Evolutionary conservation across 2,329 filamentous ascomycete species (phyloP).

Genomic region (Aspergillus hortae): DNA sequence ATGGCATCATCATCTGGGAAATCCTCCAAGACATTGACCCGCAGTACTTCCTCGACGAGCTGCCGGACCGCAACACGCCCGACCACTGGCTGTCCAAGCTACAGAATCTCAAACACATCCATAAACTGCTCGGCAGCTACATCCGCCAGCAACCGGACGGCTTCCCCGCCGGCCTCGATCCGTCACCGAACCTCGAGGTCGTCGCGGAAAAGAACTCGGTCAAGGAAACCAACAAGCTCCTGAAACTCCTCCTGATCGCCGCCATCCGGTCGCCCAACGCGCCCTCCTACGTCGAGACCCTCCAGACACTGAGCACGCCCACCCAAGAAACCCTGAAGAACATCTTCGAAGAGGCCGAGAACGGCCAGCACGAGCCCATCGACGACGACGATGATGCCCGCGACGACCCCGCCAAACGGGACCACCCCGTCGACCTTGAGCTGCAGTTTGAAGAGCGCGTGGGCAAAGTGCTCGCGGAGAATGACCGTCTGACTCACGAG

Average conservation of each 20-base stretch:
- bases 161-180: conserved; percentile 40
- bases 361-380: conserved; percentile 35
- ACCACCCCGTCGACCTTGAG: conserved; percentile 41
- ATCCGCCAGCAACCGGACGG: conserved; percentile 45
- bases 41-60: conserved; percentile 45
- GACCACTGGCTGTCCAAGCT: conserved; percentile 48
- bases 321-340: conserved; percentile 46
- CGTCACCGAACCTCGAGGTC: conserved; percentile 44
- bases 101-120: conserved; percentile 48
- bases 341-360: conserved; percentile 46
- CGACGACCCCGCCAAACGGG: conserved; percentile 31
- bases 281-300: conserved; percentile 52
- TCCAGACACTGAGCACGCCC: conserved; percentile 41
- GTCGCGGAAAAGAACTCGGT: conserved; percentile 43
- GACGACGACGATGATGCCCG: conserved; percentile 36
- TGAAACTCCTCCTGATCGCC: conserved; percentile 62
- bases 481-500: conserved; percentile 57
- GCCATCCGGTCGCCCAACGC: conserved; percentile 58
- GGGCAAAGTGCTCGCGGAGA: conserved; percentile 47
- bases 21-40: conserved; percentile 48
- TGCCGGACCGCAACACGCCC: conserved; percentile 42
- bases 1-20: conserved; percentile 46
- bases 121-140: conserved; percentile 45
- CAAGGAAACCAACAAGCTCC: conserved; percentile 50
- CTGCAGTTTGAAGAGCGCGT: conserved; percentile 48